Conservation (phyloP, 2,329 filamentous ascomycete species). For the Hymenoscyphus albidus region DNA sequence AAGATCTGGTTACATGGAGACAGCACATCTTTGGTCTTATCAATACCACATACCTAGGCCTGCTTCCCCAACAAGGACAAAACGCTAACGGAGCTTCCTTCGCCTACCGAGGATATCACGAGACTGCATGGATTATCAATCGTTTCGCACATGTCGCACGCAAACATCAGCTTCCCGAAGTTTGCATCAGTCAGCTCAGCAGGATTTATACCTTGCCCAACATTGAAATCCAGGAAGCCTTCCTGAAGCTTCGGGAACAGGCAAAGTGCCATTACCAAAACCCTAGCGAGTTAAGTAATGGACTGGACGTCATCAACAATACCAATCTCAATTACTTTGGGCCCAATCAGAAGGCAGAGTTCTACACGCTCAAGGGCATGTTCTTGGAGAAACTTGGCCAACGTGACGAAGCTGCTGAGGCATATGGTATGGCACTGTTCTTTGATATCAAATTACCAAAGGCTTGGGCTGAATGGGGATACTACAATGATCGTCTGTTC, state of each 20-base stretch:
- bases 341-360: constrained; percentile 92
- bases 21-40: constrained; percentile 99
- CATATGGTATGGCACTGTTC: constrained; percentile 91
- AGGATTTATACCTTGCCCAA: constrained; percentile 98
- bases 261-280: constrained; percentile 99
- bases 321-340: constrained; percentile 99
- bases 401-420: constrained; percentile 85
- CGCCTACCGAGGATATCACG: constrained; percentile 94
- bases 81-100: constrained; percentile 88
- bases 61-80: constrained; percentile 75
- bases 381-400: constrained; percentile 92
- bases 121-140: constrained; percentile 99
- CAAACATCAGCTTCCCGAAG: constrained; percentile 93
- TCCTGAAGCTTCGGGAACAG: constrained; percentile 96
- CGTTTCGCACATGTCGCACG: constrained; percentile 95
- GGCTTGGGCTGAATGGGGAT: constrained; percentile 98
- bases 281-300: constrained; percentile 82
- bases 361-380: constrained; percentile 99
- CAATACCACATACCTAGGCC: constrained; percentile 84
- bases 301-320: constrained; percentile 97
- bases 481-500: constrained; percentile 95
- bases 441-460: constrained; percentile 95
- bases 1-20: constrained; percentile 98
- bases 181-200: constrained; percentile 95
- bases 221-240: constrained; percentile 98